Conservation (phyloP, 352 stramenopile genomes). For the Globisporangium splendens region DNA sequence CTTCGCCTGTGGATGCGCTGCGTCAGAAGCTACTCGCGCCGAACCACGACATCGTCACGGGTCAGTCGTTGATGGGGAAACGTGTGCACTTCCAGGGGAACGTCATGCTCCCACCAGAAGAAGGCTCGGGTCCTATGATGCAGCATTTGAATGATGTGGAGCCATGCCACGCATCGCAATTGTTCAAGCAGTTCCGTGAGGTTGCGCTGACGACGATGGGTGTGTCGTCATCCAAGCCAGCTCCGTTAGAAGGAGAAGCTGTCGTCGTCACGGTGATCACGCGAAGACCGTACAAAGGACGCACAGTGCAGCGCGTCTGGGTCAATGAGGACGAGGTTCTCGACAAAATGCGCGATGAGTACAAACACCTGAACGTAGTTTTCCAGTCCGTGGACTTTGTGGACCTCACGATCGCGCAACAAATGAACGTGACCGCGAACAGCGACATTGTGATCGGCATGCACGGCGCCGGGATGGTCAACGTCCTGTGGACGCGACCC, state of each 20-base stretch:
- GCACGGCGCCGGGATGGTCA: conserved; percentile 38
- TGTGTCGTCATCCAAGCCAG: conserved; percentile 7
- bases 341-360: conserved; percentile 30
- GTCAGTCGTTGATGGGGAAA: conserved; percentile 24
- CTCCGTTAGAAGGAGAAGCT: background rate
- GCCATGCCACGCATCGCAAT: conserved; percentile 24
- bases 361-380: conserved; percentile 10
- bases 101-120: conserved; percentile 31
- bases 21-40: conserved; percentile 37
- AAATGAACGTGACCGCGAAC: conserved; percentile 24
- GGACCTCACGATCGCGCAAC: conserved; percentile 18
- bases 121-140: conserved; percentile 39
- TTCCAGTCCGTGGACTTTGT: conserved; percentile 39
- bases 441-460: conserved; percentile 42
- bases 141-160: conserved; percentile 46
- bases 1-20: conserved; percentile 37
- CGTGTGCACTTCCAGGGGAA: conserved; percentile 30
- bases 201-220: conserved; percentile 9
- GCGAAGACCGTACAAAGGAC: conserved; percentile 42
- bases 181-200: conserved; percentile 25
- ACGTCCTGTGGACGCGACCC: conserved; percentile 29
- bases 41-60: conserved; percentile 23
- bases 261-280: conserved; percentile 58
- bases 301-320: conserved; percentile 57
- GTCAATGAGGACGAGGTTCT: conserved; percentile 60